Evolutionary conservation across 441 rosid species (phyloP).

Genomic region (Manihot esculenta): DNA sequence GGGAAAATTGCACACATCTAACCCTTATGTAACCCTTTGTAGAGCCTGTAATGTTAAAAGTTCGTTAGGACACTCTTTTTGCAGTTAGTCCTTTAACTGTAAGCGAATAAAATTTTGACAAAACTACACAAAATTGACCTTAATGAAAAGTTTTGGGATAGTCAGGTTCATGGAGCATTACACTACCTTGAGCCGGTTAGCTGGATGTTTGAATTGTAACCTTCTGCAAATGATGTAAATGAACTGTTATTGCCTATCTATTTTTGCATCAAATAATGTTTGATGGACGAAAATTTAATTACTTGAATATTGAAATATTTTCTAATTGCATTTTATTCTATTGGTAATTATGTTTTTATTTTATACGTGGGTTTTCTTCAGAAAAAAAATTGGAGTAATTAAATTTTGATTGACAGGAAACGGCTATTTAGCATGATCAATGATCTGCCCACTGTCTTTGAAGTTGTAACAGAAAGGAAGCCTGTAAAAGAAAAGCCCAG

Average conservation of each 20-base stretch:
- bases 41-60: background rate
- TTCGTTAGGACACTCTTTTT: background rate
- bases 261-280: background rate
- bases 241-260: background rate
- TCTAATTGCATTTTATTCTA: background rate
- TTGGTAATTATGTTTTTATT: background rate
- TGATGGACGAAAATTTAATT: background rate
- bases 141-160: background rate
- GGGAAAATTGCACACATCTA: background rate
- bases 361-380: background rate
- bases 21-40: background rate
- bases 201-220: background rate
- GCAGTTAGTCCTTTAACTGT: background rate
- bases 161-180: background rate
- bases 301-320: conserved; percentile 8
- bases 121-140: background rate
- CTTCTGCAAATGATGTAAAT: background rate
- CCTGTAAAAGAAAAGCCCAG: conserved; percentile 61
- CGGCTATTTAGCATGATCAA: conserved; percentile 75
- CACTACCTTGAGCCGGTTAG: background rate
- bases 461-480: conserved; percentile 69
- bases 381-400: conserved; percentile 2
- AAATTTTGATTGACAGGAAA: conserved; percentile 45
- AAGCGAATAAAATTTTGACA: background rate
- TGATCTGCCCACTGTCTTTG: conserved; percentile 78